phyloP scores from a whole-genome alignment of 305 asterid species.

The Rubia occidens region DNA sequence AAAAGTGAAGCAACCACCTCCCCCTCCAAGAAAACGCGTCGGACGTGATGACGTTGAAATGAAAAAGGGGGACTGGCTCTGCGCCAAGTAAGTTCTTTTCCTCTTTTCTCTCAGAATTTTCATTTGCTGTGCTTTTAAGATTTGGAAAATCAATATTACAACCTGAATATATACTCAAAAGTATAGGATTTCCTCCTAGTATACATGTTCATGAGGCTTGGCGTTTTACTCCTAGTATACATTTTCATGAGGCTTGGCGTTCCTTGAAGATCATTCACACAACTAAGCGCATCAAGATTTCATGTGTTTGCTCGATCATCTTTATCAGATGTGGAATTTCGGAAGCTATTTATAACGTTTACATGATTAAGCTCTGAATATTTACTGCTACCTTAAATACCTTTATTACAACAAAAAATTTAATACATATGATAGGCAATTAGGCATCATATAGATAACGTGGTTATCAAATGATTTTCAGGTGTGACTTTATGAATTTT shows the following conservation, averaged over 20 bases:
- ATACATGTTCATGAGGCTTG: neutral
- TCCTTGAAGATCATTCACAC: neutral
- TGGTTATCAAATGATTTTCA: slow-evolving; percentile 27
- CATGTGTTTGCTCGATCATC: neutral
- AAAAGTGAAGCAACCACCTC: slow-evolving; percentile 90
- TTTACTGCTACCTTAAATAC: neutral
- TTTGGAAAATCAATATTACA: neutral
- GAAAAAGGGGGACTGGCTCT: slow-evolving; percentile 98
- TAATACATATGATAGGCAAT: neutral
- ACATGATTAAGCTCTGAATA: neutral
- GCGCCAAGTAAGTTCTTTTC: slow-evolving; percentile 56
- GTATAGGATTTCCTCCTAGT: neutral
- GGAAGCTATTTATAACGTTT: neutral
- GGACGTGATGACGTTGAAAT: slow-evolving; percentile 87
- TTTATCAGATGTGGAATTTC: neutral
- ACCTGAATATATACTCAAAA: neutral
- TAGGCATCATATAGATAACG: slow-evolving; percentile 6
- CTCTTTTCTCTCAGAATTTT: slow-evolving; percentile 3
- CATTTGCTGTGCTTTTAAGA: neutral
- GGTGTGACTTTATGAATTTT: slow-evolving; percentile 94
- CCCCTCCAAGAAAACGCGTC: slow-evolving; percentile 69
- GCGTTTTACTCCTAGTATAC: too few species aligned
- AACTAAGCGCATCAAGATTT: neutral
- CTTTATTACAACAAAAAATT: neutral
- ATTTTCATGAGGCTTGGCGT: too few species aligned